These are phyloP conservation scores for Vanderwaltozyma verrucispora DNA, from an alignment of 805 yeast species.

Conservation along the genomic window DNA sequence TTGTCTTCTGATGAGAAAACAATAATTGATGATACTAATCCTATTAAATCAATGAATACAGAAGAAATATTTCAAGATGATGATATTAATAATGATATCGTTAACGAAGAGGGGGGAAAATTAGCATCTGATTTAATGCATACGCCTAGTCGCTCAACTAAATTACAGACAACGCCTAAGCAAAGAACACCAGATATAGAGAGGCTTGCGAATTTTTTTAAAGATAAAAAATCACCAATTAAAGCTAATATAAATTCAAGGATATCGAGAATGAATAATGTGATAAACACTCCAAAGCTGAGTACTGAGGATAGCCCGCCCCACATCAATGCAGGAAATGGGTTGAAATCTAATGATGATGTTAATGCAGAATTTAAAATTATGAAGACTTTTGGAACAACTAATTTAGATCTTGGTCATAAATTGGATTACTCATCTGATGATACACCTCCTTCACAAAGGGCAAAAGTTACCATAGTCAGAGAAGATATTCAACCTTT, in stretches of 20 bases:
- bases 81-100: no score
- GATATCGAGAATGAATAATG: no score
- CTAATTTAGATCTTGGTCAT: neutral
- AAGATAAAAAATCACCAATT: conserved; percentile 10
- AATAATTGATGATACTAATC: neutral
- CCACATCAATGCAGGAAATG: no score
- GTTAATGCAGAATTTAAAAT: neutral
- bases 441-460: conserved; percentile 8
- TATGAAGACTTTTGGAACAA: neutral
- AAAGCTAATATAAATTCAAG: conserved; percentile 3
- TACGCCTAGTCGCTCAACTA: neutral
- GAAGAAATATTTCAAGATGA: conserved; percentile 1
- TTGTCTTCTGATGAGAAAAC: neutral
- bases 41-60: conserved; percentile 4
- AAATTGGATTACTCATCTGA: conserved; percentile 5
- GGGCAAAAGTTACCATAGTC: no score
- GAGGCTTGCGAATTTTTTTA: conserved; percentile 18
- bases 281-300: no score
- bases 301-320: no score
- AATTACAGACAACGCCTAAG: neutral
- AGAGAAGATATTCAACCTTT: conserved; percentile 19
- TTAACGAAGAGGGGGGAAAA: no score
- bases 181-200: conserved; percentile 21
- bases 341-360: no score
- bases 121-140: neutral